phyloP scores from a whole-genome alignment of 768 basidiomycete species.

The Roridomyces roridus region DNA sequence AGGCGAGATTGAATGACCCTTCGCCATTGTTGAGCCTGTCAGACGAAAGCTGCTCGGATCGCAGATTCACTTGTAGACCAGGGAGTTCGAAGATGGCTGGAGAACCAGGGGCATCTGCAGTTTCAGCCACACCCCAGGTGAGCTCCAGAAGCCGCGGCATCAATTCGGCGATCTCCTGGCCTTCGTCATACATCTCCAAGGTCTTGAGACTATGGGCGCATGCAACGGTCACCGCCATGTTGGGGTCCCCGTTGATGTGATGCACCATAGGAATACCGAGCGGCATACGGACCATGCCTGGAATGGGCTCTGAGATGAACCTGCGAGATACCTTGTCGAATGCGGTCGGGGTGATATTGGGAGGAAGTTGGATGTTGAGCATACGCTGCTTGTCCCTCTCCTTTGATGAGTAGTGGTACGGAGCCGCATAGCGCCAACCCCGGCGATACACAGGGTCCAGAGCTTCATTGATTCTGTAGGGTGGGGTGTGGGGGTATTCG shows the following conservation, averaged over 20 bases:
- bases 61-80: conserved; percentile 1
- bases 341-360: neutral
- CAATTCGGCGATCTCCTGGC: neutral
- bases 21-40: neutral
- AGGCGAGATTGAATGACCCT: conserved; percentile 18
- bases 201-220: conserved; percentile 5
- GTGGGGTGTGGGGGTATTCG: neutral
- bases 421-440: neutral
- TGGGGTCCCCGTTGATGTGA: conserved; percentile 7
- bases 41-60: neutral
- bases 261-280: conserved; percentile 15
- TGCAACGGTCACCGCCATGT: conserved; percentile 2
- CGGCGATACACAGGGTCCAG: conserved; percentile 2
- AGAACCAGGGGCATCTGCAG: neutral
- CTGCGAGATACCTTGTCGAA: neutral
- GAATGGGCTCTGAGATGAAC: conserved; percentile 6
- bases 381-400: neutral
- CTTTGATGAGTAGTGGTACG: neutral
- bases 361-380: conserved; percentile 1
- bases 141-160: neutral
- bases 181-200: neutral
- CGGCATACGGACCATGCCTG: conserved; percentile 16
- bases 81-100: conserved; percentile 1
- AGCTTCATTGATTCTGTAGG: neutral
- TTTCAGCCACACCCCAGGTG: neutral